Evolutionary conservation across 192 early-diverging fungal species (phyloP).

Genomic region (Coemansia sp.): DNA sequence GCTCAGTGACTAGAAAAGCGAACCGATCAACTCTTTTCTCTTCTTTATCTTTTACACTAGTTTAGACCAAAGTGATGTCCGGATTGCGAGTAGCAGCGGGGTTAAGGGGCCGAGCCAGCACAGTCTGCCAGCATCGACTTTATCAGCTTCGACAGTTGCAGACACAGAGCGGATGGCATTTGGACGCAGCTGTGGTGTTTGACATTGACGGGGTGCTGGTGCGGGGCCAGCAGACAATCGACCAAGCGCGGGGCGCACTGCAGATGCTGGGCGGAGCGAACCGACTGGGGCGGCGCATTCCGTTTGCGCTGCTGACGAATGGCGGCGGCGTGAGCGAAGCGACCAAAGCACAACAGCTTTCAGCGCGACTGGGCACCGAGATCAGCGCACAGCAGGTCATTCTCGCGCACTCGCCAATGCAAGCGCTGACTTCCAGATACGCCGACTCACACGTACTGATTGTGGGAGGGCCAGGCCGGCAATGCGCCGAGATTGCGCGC

Average conservation of each 20-base stretch:
- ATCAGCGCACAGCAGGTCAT: slow-evolving; percentile 66
- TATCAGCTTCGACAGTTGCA: slow-evolving; percentile 15
- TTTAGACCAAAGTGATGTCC: neutral
- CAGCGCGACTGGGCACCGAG: slow-evolving; percentile 57
- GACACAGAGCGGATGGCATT: slow-evolving; percentile 27
- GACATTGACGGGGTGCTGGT: slow-evolving; percentile 90
- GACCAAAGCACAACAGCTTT: slow-evolving; percentile 69
- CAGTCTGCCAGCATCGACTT: neutral
- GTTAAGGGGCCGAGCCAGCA: neutral
- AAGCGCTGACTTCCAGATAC: slow-evolving; percentile 60
- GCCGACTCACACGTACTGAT: slow-evolving; percentile 66
- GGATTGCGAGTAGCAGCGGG: neutral
- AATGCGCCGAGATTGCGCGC: slow-evolving; percentile 64
- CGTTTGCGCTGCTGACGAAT: slow-evolving; percentile 83
- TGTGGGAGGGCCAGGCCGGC: slow-evolving; percentile 64
- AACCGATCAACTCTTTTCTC: too few species aligned
- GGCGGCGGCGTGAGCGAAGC: slow-evolving; percentile 81
- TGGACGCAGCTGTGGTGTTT: slow-evolving; percentile 59
- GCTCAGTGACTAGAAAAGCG: neutral
- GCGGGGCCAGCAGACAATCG: slow-evolving; percentile 70
- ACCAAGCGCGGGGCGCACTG: slow-evolving; percentile 67
- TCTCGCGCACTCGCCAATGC: slow-evolving; percentile 90
- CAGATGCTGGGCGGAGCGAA: slow-evolving; percentile 65
- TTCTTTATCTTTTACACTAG: neutral
- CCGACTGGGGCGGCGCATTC: slow-evolving; percentile 54